Percentiles rank a stretch among this genome's conserved stretches.
Conservation (phyloP, 1,284 basidiomycete species). For the Nidula niveotomentosa region DNA sequence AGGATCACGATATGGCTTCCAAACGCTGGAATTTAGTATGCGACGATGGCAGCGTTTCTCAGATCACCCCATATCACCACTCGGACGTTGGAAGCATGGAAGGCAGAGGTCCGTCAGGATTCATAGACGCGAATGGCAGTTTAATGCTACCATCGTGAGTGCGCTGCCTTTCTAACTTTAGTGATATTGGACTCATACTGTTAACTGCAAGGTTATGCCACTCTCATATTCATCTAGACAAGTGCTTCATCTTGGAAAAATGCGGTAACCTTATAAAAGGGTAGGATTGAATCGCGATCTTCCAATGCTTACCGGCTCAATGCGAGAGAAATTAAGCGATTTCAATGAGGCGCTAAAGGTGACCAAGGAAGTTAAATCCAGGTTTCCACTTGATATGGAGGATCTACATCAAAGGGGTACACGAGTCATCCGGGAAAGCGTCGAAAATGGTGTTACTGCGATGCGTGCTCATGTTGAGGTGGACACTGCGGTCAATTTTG, state of each 20-base stretch:
- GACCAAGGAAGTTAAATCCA: conserved; percentile 48
- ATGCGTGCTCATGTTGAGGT: conserved; percentile 71
- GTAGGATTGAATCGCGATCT: conserved; percentile 29
- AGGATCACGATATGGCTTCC: conserved; percentile 18
- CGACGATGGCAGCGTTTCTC: conserved; percentile 23
- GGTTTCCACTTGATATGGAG: conserved; percentile 36
- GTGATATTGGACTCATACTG: conserved; percentile 1
- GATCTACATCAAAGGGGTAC: conserved; percentile 53
- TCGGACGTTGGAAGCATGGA: conserved; percentile 1
- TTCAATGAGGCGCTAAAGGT: conserved; percentile 55
- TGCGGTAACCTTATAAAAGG: conserved; percentile 50
- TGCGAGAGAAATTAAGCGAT: conserved; percentile 31
- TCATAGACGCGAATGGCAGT: conserved; percentile 43
- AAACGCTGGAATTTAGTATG: conserved; percentile 34
- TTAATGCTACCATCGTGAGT: conserved; percentile 54
- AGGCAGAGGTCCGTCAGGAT: no score
- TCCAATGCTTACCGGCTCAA: not conserved
- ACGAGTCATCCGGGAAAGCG: conserved; percentile 52
- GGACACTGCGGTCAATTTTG: conserved; percentile 47
- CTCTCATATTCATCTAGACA: conserved; percentile 67
- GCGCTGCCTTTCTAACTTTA: conserved; percentile 4
- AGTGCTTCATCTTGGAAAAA: conserved; percentile 61
- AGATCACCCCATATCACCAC: conserved; percentile 13
- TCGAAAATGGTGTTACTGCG: conserved; percentile 57
- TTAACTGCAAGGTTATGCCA: conserved; percentile 49